Evolutionary conservation across 2,329 filamentous ascomycete species (phyloP), one percentile per base, ranked within the genome.

Genomic region (Chaetoscypha palmicola): DNA sequence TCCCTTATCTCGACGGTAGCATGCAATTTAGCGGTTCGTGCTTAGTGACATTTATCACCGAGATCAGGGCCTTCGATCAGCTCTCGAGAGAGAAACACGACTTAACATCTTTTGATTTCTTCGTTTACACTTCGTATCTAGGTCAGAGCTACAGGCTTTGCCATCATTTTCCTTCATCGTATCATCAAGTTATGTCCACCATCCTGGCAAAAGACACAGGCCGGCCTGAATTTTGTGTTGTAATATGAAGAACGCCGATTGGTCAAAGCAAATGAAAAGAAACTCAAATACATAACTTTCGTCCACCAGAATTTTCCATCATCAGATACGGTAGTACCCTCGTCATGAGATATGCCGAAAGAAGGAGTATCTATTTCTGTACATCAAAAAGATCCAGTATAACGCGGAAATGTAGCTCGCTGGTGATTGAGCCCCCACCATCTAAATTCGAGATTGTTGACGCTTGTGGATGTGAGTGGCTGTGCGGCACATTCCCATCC

Each of bases 401-500:
- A 24, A 36, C 24, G 21, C 7, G 23, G 22, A 22, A 23, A 20
- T 32, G 5, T 19, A 32, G 30, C 7, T 24, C 20, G 14, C 7
- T 14, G 28, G 5, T 34, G 9, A n/a, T n/a, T n/a, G n/a, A n/a
- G n/a, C n/a, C n/a, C n/a, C n/a, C n/a, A n/a, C n/a, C n/a, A n/a
- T n/a, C n/a, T 34, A 28, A 24, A 5, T 41, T 34, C 16, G 19
- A 17, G 38, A 14, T 12, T 24, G 11, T 38, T 33, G 34, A 17
- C 33, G 34, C 16, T 38, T 43, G 19, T 23, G 51, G 31, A 56
- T 40, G 26, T 52, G 56, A 23, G 54, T 31, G 14, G 39, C 50
- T 9, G 43, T 30, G 24, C 68, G 67, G 47, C 68, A 70, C 8
- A 57, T 31, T 5, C 66, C 64, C 9, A 60, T 56, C 7, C 57